Conservation (phyloP, 2,329 filamentous ascomycete species). For the Tolypocladium cylindrosporum region DNA sequence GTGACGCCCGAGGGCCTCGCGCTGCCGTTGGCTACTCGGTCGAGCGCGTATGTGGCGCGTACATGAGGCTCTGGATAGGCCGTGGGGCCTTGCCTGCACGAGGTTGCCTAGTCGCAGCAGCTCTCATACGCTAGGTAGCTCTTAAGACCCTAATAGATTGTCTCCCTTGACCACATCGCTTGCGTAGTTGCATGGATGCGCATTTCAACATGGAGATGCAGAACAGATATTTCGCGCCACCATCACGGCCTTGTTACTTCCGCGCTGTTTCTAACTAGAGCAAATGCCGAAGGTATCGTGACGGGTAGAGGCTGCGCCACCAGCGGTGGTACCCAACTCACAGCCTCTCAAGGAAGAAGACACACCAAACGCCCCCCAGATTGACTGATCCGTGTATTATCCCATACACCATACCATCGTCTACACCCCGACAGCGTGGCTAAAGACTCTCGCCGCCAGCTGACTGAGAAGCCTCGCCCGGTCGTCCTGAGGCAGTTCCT, state of each 20-base stretch:
- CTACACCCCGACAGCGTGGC: conserved; percentile 54
- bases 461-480: conserved; percentile 73
- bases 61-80: not conserved
- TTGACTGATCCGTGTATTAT: not conserved
- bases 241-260: not conserved
- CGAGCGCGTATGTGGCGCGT: not conserved
- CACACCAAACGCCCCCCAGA: not conserved
- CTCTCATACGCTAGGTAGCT: not conserved
- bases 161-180: not conserved
- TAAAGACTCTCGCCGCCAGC: conserved; percentile 78
- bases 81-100: not conserved
- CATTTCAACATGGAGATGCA: not conserved
- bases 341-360: not conserved
- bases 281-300: not conserved
- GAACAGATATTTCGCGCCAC: not conserved
- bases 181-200: not conserved
- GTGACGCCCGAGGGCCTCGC: not conserved
- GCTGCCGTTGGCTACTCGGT: not conserved
- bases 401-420: not conserved
- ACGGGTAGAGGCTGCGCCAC: not conserved
- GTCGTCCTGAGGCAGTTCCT: conserved; percentile 76
- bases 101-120: not conserved
- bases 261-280: not conserved
- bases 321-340: not conserved
- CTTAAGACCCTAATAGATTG: conserved; percentile 1